Percentiles rank a stretch among this genome's conserved stretches.
phyloP scores from a whole-genome alignment of 805 yeast genomes.

The Ogataea nitratoaversa region DNA sequence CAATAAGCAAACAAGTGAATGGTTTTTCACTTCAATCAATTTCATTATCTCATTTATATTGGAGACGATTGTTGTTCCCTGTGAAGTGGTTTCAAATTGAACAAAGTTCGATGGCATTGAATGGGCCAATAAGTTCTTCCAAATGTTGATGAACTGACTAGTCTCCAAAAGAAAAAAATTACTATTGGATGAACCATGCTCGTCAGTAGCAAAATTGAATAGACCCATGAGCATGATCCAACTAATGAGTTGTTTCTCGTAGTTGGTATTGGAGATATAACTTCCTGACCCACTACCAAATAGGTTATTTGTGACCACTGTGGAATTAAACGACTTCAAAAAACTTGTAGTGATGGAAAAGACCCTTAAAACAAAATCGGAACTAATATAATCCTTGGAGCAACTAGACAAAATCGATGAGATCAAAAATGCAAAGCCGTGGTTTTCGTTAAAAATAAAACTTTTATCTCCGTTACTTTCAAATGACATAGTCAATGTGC shows the following conservation, averaged over 20 bases:
- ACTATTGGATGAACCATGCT: slow-evolving; percentile 35
- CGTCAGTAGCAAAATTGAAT: slow-evolving; percentile 43
- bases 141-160: slow-evolving; percentile 55
- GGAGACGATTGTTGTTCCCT: slow-evolving; percentile 29
- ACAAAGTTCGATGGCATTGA: slow-evolving; percentile 40
- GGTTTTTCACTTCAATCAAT: slow-evolving; percentile 48
- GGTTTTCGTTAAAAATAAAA: slow-evolving; percentile 25
- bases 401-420: slow-evolving; percentile 28
- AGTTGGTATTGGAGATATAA: slow-evolving; percentile 27
- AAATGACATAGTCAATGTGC: slow-evolving; percentile 31
- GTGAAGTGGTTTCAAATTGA: slow-evolving; percentile 26
- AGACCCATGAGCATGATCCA: slow-evolving; percentile 66
- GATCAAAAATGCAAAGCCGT: slow-evolving; percentile 30
- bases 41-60: slow-evolving; percentile 33
- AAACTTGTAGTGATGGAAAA: slow-evolving; percentile 27
- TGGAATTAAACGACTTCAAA: slow-evolving; percentile 32
- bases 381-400: slow-evolving; percentile 27
- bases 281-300: slow-evolving; percentile 27
- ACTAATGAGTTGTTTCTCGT: slow-evolving; percentile 40
- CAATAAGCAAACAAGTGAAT: slow-evolving; percentile 54
- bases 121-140: slow-evolving; percentile 58
- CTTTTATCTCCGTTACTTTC: slow-evolving; percentile 24
- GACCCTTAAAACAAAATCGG: slow-evolving; percentile 29
- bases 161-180: slow-evolving; percentile 50
- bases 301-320: slow-evolving; percentile 31